Percentiles rank a stretch among this genome's conserved stretches.
Conservation (phyloP, 1,139 yeast species). For the Suzukiozyma palmioleophila region DNA sequence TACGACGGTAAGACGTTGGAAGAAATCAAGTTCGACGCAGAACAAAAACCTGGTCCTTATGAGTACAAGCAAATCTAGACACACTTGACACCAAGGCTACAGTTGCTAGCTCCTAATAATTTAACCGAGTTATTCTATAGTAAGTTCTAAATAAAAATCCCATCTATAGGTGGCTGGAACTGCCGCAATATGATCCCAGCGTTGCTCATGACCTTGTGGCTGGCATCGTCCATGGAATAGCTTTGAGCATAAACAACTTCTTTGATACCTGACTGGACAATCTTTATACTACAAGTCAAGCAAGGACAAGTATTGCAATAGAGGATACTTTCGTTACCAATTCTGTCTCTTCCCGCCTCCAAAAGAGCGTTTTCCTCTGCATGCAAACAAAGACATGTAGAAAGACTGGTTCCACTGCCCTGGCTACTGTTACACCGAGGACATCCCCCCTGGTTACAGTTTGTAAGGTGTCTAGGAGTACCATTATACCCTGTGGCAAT, state of each 20-base stretch:
- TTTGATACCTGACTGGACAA: conserved; percentile 84
- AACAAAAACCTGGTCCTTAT: conserved; percentile 79
- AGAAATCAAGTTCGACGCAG: conserved; percentile 50
- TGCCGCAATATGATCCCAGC: conserved; percentile 78
- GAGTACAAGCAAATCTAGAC: conserved; percentile 49
- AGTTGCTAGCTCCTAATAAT: conserved; percentile 3
- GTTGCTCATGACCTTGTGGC: conserved; percentile 64
- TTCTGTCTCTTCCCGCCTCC: conserved; percentile 89
- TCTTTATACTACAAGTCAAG: conserved; percentile 89
- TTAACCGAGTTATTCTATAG: not conserved
- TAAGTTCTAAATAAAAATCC: conserved; percentile 29
- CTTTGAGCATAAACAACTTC: conserved; percentile 95
- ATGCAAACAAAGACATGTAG: conserved; percentile 88
- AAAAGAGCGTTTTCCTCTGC: conserved; percentile 96
- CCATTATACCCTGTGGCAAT: conserved; percentile 98
- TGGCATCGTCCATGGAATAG: conserved; percentile 82
- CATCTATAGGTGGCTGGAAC: conserved; percentile 57
- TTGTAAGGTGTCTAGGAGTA: conserved; percentile 81
- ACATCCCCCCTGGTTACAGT: conserved; percentile 97
- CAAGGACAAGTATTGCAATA: conserved; percentile 98
- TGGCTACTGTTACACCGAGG: conserved; percentile 71
- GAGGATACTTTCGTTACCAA: conserved; percentile 52
- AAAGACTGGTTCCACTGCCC: conserved; percentile 57
- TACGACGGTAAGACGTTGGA: conserved; percentile 54
- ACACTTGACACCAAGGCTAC: no score